These are phyloP conservation scores for Neurospora sp. DNA, from an alignment of 495 filamentous ascomycete genomes.

Conservation along the genomic window DNA sequence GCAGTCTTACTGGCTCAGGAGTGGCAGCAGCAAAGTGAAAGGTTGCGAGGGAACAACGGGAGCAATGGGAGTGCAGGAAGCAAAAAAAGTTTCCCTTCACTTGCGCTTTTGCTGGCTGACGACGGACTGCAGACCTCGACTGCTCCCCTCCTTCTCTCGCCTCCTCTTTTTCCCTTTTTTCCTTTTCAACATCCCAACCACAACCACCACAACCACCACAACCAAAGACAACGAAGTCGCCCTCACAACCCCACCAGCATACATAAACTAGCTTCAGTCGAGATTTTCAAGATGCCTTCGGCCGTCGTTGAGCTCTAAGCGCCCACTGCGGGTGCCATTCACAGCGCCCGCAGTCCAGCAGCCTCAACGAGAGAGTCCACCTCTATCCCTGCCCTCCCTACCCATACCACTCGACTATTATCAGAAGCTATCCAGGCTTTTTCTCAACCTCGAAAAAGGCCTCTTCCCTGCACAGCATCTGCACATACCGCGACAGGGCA, in stretches of 20 bases:
- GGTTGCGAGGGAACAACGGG: background rate
- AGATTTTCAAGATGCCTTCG: conserved; percentile 65
- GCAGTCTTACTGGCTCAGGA: background rate
- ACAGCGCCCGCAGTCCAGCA: conserved; percentile 62
- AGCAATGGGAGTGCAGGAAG: conserved; percentile 1
- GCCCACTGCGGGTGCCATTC: conserved; percentile 62
- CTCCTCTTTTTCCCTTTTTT: conserved; percentile 20
- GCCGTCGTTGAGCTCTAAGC: conserved; percentile 93
- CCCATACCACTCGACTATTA: background rate
- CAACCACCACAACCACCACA: conserved; percentile 2
- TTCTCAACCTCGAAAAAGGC: background rate
- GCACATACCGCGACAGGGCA: background rate
- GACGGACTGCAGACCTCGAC: background rate
- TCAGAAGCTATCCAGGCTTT: background rate
- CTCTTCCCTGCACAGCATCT: background rate
- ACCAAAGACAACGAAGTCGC: conserved; percentile 60
- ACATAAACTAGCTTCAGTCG: conserved; percentile 59
- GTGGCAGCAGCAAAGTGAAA: background rate
- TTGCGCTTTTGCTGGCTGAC: background rate
- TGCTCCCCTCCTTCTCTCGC: conserved; percentile 14
- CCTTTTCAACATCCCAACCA: conserved; percentile 8
- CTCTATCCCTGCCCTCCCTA: background rate
- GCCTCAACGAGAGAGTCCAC: conserved; percentile 64
- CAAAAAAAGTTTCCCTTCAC: background rate
- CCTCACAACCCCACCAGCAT: conserved; percentile 33